Base-by-base conservation (phyloP, 805 yeast species). In the Metschnikowia aberdeeniae region DNA sequence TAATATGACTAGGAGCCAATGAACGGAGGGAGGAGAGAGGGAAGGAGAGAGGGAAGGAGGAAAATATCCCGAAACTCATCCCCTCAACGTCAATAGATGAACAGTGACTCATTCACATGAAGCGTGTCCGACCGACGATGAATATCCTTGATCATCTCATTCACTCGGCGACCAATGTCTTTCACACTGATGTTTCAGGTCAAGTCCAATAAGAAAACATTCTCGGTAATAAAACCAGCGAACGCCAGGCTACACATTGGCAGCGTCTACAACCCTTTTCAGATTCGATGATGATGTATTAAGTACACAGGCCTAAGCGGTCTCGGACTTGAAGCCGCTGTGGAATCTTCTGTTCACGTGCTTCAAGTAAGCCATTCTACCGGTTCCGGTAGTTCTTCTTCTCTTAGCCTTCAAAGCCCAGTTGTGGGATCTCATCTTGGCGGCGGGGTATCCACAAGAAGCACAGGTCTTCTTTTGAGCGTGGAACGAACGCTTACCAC, bases 321-420 rank as follows among this genome's bases (percentile, higher is more conserved):
- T 68, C 72, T 76, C 76, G 65, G 85, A 76, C 76, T 78, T 74
- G 97, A 93, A 93, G 74, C 89, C 95, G 84, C 92, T 92, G 87
- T 90, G 88, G 87, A 92, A 92, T 82, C 89, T 88, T 84, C 98
- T 90, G 64, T 93, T 78, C 66, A 93, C 96, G 77, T 83, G 84
- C 83, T 92, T 93, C 77, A 93, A 84, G 89, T 92, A 82, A 75
- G 90, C 81, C 95, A 89, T 88, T 81, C 99, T 95, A 79, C 99
- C 99, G 75, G 98, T 84, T 82, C 99, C 99, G 64, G 97, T 90
- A 63, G 99, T 93, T 77, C 86, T 86, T 88, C 99, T 89, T 89
- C 99, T 89, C 86, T 90, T 88, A 71, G 97, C 96, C 86, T 93
- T 93, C 62, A 78, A 77, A 76, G 95, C 97, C 99, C 99, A 93